phyloP scores from a whole-genome alignment of 768 basidiomycete genomes.

The Lentinula sp. region DNA sequence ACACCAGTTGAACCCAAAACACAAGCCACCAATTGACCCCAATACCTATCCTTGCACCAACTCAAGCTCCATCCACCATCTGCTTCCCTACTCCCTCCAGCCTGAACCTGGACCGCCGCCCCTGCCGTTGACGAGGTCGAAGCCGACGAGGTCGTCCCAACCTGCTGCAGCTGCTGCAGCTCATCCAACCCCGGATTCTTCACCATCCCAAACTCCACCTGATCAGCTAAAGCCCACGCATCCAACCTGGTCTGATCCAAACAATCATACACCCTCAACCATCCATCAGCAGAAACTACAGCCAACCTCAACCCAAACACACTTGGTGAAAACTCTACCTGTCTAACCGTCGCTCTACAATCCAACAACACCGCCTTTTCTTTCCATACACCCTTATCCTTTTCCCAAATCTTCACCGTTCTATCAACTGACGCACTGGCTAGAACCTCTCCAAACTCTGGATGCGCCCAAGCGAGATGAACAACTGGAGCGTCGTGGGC shows the following conservation, averaged over 20 bases:
- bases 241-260: constrained; percentile 65
- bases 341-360: constrained; percentile 79
- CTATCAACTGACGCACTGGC: constrained; percentile 89
- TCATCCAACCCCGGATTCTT: too few species aligned
- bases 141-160: too few species aligned
- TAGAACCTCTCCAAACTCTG: constrained; percentile 84
- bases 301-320: constrained; percentile 92
- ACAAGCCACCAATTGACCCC: constrained; percentile 87
- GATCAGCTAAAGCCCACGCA: constrained; percentile 68
- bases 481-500: constrained; percentile 94
- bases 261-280: constrained; percentile 87
- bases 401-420: constrained; percentile 91
- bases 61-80: constrained; percentile 91
- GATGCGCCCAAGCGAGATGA: constrained; percentile 85
- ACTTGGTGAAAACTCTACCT: constrained; percentile 82
- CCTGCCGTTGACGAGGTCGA: too few species aligned
- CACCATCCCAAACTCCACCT: constrained; percentile 4
- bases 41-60: constrained; percentile 95
- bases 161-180: too few species aligned
- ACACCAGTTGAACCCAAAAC: constrained; percentile 65
- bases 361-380: constrained; percentile 74
- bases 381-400: constrained; percentile 55
- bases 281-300: constrained; percentile 81
- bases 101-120: constrained; percentile 20
- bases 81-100: constrained; percentile 66